Conservation (phyloP, 2,329 filamentous ascomycete species). For the Talaromyces sp. region DNA sequence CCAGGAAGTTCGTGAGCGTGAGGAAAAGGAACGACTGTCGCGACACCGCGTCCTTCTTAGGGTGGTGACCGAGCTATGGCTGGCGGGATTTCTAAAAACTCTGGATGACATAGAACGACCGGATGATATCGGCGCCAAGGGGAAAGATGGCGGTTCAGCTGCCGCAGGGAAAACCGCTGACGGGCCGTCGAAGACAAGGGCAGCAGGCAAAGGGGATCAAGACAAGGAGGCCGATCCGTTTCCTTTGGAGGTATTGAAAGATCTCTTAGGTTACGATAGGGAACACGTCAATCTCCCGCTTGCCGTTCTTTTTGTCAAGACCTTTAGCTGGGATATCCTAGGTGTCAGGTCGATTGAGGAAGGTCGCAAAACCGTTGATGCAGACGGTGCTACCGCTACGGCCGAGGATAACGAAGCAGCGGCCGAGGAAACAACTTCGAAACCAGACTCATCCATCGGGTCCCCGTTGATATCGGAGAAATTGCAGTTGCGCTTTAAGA, state of each 20-base stretch:
- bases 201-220: slow-evolving; percentile 54
- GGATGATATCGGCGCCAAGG: slow-evolving; percentile 54
- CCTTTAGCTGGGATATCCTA: slow-evolving; percentile 91
- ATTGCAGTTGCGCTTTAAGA: slow-evolving; percentile 79
- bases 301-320: slow-evolving; percentile 91
- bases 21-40: slow-evolving; percentile 88
- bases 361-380: slow-evolving; percentile 76
- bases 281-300: slow-evolving; percentile 88
- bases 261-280: slow-evolving; percentile 86
- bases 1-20: slow-evolving; percentile 80
- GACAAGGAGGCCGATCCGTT: slow-evolving; percentile 79
- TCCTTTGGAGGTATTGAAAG: slow-evolving; percentile 94
- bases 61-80: slow-evolving; percentile 93
- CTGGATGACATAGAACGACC: slow-evolving; percentile 65
- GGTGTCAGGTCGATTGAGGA: slow-evolving; percentile 71
- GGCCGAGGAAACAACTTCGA: slow-evolving; percentile 31
- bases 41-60: slow-evolving; percentile 82
- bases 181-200: slow-evolving; percentile 58
- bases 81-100: slow-evolving; percentile 81
- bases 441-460: slow-evolving; percentile 41
- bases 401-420: slow-evolving; percentile 31
- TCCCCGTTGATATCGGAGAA: slow-evolving; percentile 71
- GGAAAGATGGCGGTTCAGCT: slow-evolving; percentile 47
- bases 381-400: slow-evolving; percentile 62
- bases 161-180: slow-evolving; percentile 45